Evolutionary conservation across 768 basidiomycete genomes (phyloP).

Genomic region (Scleroderma bovista): DNA sequence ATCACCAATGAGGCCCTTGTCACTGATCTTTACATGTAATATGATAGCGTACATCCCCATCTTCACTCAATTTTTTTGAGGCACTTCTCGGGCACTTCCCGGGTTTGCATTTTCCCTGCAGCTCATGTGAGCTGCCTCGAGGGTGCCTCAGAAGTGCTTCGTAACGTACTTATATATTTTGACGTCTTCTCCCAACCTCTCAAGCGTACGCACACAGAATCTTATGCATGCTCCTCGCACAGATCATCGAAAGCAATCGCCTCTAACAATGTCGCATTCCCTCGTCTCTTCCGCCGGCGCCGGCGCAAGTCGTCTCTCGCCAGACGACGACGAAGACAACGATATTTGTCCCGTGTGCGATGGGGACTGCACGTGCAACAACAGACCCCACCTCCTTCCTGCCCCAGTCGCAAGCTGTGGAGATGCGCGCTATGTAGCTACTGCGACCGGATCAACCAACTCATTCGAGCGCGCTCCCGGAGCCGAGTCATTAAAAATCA

Average conservation of each 20-base stretch:
- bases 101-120: constrained; percentile 6
- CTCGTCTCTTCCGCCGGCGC: constrained; percentile 61
- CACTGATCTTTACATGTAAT: constrained; percentile 36
- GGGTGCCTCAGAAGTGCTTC: constrained; percentile 7
- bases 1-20: constrained; percentile 22
- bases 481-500: constrained; percentile 56
- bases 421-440: constrained; percentile 33
- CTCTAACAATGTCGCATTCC: constrained; percentile 64
- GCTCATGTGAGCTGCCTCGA: constrained; percentile 20
- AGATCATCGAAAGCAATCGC: constrained; percentile 45
- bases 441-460: constrained; percentile 33
- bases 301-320: constrained; percentile 31
- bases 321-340: constrained; percentile 72
- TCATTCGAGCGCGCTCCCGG: constrained; percentile 26
- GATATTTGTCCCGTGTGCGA: constrained; percentile 90
- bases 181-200: constrained; percentile 17
- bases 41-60: constrained; percentile 20
- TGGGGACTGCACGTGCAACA: constrained; percentile 77
- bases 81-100: constrained; percentile 11
- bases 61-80: constrained; percentile 9
- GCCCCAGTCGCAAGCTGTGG: constrained; percentile 28
- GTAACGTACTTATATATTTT: constrained; percentile 16
- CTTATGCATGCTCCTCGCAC: constrained; percentile 5
- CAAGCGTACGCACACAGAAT: constrained; percentile 17
- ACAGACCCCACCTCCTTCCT: constrained; percentile 33